A percentile compares a stretch with the other conserved stretches of the same genome.
Evolutionary conservation across 768 basidiomycete species (phyloP).

Genomic region (Botryobasidium botryosum): DNA sequence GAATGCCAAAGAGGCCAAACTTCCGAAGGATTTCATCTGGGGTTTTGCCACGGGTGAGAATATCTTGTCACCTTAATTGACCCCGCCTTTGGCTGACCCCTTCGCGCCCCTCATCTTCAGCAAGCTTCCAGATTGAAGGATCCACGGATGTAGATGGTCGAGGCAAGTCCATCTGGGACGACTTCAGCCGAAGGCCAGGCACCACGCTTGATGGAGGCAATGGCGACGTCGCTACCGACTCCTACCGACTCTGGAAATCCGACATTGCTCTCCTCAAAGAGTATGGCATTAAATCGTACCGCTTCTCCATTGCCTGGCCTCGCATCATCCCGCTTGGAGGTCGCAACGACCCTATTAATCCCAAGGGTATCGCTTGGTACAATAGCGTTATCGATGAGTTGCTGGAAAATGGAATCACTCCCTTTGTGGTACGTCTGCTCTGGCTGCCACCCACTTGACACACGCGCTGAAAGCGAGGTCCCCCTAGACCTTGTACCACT

Average conservation of each 20-base stretch:
- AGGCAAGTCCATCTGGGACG: slow-evolving; percentile 61
- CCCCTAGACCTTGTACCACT: slow-evolving; percentile 49
- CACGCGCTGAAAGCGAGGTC: slow-evolving; percentile 10
- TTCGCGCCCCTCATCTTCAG: slow-evolving; percentile 20
- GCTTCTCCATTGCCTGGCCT: slow-evolving; percentile 64
- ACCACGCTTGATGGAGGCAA: slow-evolving; percentile 51
- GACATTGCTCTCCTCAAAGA: slow-evolving; percentile 43
- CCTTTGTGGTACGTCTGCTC: slow-evolving; percentile 37
- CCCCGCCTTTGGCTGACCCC: not conserved
- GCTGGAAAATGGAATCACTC: slow-evolving; percentile 42
- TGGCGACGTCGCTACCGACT: slow-evolving; percentile 57
- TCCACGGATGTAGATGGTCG: slow-evolving; percentile 41
- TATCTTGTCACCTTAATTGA: slow-evolving; percentile 5
- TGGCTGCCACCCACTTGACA: not conserved
- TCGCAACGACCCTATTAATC: slow-evolving; percentile 54
- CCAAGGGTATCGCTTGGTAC: slow-evolving; percentile 52
- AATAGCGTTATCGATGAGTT: slow-evolving; percentile 52
- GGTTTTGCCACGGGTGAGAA: slow-evolving; percentile 50
- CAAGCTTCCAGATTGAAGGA: slow-evolving; percentile 62
- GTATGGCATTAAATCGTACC: slow-evolving; percentile 55
- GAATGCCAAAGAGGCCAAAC: slow-evolving; percentile 16
- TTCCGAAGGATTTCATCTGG: slow-evolving; percentile 48
- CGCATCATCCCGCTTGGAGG: slow-evolving; percentile 61
- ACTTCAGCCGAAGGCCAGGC: slow-evolving; percentile 44
- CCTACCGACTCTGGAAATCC: slow-evolving; percentile 49